These are phyloP conservation scores for Dipteronia sinensis DNA, from an alignment of 345 rosid genomes.

Conservation along the genomic window DNA sequence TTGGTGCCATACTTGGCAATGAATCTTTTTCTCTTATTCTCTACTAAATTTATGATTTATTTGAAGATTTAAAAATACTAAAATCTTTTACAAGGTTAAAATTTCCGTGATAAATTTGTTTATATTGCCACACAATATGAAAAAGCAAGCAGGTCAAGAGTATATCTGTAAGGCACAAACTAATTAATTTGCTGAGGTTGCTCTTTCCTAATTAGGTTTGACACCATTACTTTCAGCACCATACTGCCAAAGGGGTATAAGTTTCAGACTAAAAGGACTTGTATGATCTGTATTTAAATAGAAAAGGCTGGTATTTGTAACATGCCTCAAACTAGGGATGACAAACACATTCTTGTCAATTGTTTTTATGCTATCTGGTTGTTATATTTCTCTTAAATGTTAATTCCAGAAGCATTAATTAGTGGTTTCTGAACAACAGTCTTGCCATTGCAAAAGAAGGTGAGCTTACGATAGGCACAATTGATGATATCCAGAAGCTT, in stretches of 20 bases:
- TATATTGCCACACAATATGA: no score
- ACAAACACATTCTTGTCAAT: neutral
- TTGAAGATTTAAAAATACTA: no score
- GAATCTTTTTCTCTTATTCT: neutral
- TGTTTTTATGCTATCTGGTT: neutral
- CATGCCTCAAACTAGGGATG: neutral
- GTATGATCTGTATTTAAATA: neutral
- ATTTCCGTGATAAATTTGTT: no score
- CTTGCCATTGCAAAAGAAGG: conserved; percentile 96
- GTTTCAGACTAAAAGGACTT: no score
- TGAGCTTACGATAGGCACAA: conserved; percentile 90
- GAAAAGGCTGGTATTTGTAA: neutral
- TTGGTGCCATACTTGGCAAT: neutral
- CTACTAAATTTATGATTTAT: no score
- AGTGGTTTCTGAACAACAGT: conserved; percentile 45
- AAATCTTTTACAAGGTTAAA: no score
- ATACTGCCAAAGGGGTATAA: no score
- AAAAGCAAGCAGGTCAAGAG: no score
- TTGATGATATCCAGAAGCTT: conserved; percentile 97
- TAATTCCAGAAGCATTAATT: conserved; percentile 10
- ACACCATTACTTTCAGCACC: neutral
- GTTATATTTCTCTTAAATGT: neutral
- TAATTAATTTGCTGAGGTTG: neutral
- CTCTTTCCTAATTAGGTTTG: neutral
- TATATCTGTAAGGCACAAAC: no score